These are phyloP conservation scores for Papilionanthe hybrid DNA, from an alignment of 116 monocot genomes.

Conservation along the genomic window DNA sequence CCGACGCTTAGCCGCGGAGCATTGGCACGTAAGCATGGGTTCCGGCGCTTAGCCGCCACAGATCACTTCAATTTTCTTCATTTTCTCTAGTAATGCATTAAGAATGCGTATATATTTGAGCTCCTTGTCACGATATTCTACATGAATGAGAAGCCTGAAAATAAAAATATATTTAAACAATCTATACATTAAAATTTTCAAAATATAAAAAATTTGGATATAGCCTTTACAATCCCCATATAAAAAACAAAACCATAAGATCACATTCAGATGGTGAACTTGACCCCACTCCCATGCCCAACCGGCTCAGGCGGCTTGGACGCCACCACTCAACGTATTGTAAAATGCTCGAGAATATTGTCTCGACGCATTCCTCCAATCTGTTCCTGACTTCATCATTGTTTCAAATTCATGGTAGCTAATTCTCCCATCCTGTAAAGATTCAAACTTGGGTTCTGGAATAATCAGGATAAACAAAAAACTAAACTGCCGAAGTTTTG, in stretches of 20 bases:
- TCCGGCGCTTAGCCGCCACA: no score
- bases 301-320: constrained; percentile 12
- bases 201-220: background rate
- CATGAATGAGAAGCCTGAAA: no score
- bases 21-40: no score
- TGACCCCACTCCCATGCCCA: background rate
- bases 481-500: background rate
- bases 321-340: constrained; percentile 44
- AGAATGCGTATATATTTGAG: background rate
- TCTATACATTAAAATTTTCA: background rate
- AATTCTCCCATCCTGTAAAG: constrained; percentile 53
- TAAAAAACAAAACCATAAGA: background rate
- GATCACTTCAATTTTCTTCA: no score
- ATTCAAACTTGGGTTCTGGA: background rate
- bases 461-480: background rate
- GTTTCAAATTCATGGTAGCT: constrained; percentile 59
- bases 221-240: background rate
- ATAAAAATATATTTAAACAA: no score
- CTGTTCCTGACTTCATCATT: constrained; percentile 73
- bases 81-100: background rate
- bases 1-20: no score
- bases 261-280: background rate
- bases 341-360: constrained; percentile 57
- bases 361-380: constrained; percentile 81
- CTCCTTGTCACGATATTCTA: background rate